Percentiles rank a stretch among this genome's conserved stretches.
Evolutionary conservation across 148 eudicot species (phyloP).

Genomic region (Vaccinium macrocarpon): DNA sequence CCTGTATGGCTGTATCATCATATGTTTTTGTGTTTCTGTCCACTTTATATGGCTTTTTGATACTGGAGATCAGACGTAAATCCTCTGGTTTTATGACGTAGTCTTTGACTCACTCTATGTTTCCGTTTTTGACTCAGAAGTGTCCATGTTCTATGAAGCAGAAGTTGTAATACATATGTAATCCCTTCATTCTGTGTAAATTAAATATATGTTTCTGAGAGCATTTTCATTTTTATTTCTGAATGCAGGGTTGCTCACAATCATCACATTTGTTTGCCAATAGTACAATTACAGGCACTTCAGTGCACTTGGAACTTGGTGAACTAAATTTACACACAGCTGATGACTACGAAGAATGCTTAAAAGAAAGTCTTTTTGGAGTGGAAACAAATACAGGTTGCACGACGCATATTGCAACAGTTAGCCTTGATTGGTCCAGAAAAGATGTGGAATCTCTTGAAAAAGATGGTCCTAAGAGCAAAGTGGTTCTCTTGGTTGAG

Average conservation of each 20-base stretch:
- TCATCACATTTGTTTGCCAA: constrained; percentile 86
- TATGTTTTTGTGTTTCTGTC: neutral
- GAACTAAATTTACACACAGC: constrained; percentile 84
- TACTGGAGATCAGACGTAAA: neutral
- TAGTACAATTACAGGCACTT: constrained; percentile 76
- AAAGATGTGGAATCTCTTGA: constrained; percentile 59
- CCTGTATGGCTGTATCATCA: neutral
- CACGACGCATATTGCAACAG: constrained; percentile 68
- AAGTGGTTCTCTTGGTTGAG: constrained; percentile 68
- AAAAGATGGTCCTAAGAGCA: constrained; percentile 50
- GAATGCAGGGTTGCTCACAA: constrained; percentile 82
- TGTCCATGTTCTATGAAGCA: neutral
- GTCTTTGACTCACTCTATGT: neutral
- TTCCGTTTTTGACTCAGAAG: neutral
- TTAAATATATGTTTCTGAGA: neutral
- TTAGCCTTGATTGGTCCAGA: constrained; percentile 81
- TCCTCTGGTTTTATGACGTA: neutral
- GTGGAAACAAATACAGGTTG: constrained; percentile 89
- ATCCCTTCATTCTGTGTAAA: neutral
- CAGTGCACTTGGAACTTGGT: constrained; percentile 85
- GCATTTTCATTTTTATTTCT: constrained; percentile 10
- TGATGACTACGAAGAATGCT: constrained; percentile 87
- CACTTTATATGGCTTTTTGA: neutral
- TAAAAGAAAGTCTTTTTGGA: constrained; percentile 75
- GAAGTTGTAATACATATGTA: neutral